Conservation (phyloP, 164 flowering plant species). For the Kingdonia uniflora region DNA sequence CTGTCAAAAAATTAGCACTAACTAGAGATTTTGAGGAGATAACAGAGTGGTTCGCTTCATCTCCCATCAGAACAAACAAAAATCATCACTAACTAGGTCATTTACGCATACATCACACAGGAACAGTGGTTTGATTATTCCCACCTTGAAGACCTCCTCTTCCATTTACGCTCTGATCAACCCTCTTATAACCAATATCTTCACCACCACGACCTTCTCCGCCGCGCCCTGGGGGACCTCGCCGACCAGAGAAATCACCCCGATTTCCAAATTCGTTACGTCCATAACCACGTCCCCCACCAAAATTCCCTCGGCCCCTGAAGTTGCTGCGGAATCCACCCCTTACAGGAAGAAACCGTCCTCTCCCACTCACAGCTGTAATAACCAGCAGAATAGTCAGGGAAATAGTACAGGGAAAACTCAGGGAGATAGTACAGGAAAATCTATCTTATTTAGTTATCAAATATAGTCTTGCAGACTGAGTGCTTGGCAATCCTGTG, state of each 20-base stretch:
- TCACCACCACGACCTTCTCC: conserved; percentile 15
- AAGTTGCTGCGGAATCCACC: conserved; percentile 46
- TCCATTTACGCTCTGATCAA: conserved; percentile 41
- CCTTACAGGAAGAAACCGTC: conserved; percentile 41
- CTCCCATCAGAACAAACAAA: too few species aligned
- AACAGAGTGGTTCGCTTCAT: too few species aligned
- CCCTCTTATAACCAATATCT: conserved; percentile 29
- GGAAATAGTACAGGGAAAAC: not conserved
- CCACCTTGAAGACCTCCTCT: conserved; percentile 30
- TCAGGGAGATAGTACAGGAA: not conserved
- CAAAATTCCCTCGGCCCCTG: conserved; percentile 43
- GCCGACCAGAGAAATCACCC: conserved; percentile 44
- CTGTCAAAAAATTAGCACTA: too few species aligned
- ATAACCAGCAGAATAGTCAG: conserved; percentile 8
- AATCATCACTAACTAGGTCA: too few species aligned
- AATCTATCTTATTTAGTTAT: not conserved
- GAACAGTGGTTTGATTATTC: conserved; percentile 14
- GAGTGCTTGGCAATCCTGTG: not conserved
- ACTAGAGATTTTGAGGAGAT: too few species aligned
- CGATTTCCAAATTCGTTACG: conserved; percentile 47
- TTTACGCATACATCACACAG: not conserved
- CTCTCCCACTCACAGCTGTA: conserved; percentile 56
- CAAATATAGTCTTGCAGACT: not conserved
- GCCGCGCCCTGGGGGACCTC: conserved; percentile 30
- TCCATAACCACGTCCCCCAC: conserved; percentile 47